These are phyloP conservation scores for Chlorencoelia australis DNA, from an alignment of 2,329 filamentous ascomycete species.

Conservation along the genomic window DNA sequence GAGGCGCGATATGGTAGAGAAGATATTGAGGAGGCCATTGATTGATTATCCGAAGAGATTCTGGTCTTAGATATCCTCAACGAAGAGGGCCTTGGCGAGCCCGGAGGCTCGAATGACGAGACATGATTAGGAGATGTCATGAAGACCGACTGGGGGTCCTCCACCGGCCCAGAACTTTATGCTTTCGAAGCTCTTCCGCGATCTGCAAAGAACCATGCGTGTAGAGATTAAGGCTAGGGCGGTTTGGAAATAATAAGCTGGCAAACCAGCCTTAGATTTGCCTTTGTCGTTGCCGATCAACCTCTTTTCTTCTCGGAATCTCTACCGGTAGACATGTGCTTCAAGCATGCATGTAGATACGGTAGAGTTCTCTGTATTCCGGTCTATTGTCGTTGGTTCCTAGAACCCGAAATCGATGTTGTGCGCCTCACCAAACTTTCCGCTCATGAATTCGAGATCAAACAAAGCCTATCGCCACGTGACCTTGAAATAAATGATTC, in stretches of 20 bases:
- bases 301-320: constrained; percentile 1
- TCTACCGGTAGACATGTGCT: constrained; percentile 13
- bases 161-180: constrained; percentile 3
- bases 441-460: not conserved
- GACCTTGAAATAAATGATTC: too few species aligned
- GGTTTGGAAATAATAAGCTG: not conserved
- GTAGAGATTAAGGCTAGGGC: not conserved
- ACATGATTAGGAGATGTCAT: constrained; percentile 63
- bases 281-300: constrained; percentile 6
- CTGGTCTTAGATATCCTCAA: constrained; percentile 52
- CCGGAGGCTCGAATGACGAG: constrained; percentile 51
- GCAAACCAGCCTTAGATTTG: constrained; percentile 5
- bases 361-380: too few species aligned
- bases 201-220: constrained; percentile 34
- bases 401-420: too few species aligned
- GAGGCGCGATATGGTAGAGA: constrained; percentile 43
- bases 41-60: constrained; percentile 38
- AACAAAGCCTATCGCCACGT: not conserved
- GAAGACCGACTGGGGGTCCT: constrained; percentile 29
- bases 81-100: constrained; percentile 39
- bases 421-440: too few species aligned
- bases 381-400: too few species aligned
- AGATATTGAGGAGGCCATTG: constrained; percentile 38
- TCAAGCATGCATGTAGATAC: constrained; percentile 4
- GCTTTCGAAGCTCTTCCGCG: constrained; percentile 28